These are phyloP conservation scores for Blastobotrys robertii DNA, from an alignment of 805 yeast species.

Conservation along the genomic window DNA sequence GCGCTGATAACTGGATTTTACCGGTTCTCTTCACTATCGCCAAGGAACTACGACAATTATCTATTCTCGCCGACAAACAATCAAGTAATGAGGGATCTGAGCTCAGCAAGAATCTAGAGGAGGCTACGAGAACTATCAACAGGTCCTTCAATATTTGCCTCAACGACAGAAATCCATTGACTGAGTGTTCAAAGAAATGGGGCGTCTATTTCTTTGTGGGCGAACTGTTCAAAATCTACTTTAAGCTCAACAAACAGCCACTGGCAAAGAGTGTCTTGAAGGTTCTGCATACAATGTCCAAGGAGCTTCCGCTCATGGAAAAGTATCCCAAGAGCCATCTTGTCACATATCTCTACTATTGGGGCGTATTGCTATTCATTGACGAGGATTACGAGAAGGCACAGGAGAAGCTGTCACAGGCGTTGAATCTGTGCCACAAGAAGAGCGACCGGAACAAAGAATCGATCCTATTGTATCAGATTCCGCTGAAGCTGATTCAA, in stretches of 20 bases:
- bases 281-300: conserved; percentile 46
- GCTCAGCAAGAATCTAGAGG: conserved; percentile 30
- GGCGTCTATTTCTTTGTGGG: conserved; percentile 66
- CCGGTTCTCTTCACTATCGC: conserved; percentile 22
- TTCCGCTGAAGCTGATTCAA: conserved; percentile 53
- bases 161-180: conserved; percentile 61
- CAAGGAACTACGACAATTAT: conserved; percentile 21
- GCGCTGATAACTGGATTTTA: conserved; percentile 57
- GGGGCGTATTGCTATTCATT: conserved; percentile 56
- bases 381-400: conserved; percentile 50
- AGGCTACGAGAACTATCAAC: conserved; percentile 56
- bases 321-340: conserved; percentile 41
- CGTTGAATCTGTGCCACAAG: conserved; percentile 32
- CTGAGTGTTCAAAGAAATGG: conserved; percentile 40
- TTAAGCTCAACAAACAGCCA: conserved; percentile 54
- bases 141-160: conserved; percentile 66
- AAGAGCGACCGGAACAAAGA: conserved; percentile 29
- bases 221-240: conserved; percentile 59
- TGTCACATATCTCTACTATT: conserved; percentile 56
- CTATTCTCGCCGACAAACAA: conserved; percentile 17
- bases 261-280: conserved; percentile 66
- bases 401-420: conserved; percentile 41
- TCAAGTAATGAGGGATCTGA: neutral
- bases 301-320: conserved; percentile 42
- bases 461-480: conserved; percentile 44